These are phyloP conservation scores for Marasmius sp. DNA, from an alignment of 1,284 basidiomycete genomes.

Conservation along the genomic window DNA sequence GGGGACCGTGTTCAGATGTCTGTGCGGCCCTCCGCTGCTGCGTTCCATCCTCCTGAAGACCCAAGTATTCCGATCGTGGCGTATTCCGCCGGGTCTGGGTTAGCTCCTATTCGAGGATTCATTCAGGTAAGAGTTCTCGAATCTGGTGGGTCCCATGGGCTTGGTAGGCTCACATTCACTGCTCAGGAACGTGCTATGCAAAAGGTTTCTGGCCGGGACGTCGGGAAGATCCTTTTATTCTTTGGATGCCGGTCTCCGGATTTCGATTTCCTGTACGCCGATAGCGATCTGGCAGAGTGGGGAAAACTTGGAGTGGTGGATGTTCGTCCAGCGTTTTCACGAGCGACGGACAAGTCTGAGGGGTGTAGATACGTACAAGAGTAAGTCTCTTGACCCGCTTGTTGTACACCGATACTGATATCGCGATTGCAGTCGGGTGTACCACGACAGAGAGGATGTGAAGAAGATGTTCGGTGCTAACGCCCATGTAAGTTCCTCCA, in stretches of 20 bases:
- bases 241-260: constrained; percentile 47
- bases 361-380: constrained; percentile 53
- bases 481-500: constrained; percentile 23
- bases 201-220: constrained; percentile 42
- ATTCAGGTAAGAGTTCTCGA: constrained; percentile 22
- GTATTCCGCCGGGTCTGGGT: constrained; percentile 49
- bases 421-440: constrained; percentile 36
- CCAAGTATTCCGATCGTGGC: constrained; percentile 44
- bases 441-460: constrained; percentile 42
- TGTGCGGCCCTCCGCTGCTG: constrained; percentile 39
- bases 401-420: not conserved
- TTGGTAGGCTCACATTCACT: not conserved
- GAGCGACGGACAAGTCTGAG: constrained; percentile 32
- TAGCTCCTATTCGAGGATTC: constrained; percentile 56
- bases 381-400: constrained; percentile 28
- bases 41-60: constrained; percentile 50
- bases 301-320: constrained; percentile 43
- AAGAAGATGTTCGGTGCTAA: constrained; percentile 30
- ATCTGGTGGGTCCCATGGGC: not conserved
- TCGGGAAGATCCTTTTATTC: constrained; percentile 46
- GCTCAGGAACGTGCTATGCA: constrained; percentile 48
- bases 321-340: constrained; percentile 50
- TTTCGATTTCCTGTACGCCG: constrained; percentile 44
- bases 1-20: constrained; percentile 47
- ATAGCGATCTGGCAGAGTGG: constrained; percentile 46